phyloP scores from a whole-genome alignment of 208 protist species.

The Leishmania aethiopica region DNA sequence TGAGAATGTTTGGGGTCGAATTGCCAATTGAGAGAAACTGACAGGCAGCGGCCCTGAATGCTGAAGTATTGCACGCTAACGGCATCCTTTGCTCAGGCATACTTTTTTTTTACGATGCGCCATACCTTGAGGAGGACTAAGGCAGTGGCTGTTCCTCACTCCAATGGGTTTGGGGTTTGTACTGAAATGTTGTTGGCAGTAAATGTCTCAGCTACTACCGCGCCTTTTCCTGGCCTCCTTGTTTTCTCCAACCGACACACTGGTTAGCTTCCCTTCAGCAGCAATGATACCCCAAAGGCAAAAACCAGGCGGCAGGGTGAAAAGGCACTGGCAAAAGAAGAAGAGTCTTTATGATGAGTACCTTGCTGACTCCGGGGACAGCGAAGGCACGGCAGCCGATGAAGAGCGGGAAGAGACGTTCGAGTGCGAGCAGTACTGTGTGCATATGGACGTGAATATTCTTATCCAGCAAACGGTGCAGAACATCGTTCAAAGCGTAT shows the following conservation, averaged over 20 bases:
- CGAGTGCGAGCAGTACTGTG: conserved; percentile 56
- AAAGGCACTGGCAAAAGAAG: conserved; percentile 30
- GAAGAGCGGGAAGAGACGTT: conserved; percentile 39
- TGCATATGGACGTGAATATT: conserved; percentile 82
- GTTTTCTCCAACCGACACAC: background rate
- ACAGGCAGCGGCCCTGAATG: background rate
- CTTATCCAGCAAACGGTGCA: conserved; percentile 80
- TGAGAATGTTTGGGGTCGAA: background rate
- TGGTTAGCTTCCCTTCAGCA: background rate
- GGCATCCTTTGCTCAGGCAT: background rate
- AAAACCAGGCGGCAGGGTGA: conserved; percentile 10
- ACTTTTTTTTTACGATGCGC: background rate
- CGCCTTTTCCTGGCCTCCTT: conserved; percentile 3
- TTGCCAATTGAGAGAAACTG: background rate
- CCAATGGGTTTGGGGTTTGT: background rate
- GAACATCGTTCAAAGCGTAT: conserved; percentile 79
- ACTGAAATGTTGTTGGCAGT: background rate
- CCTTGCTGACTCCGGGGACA: conserved; percentile 72
- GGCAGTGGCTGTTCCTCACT: background rate
- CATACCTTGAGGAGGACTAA: background rate
- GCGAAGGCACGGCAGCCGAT: conserved; percentile 25
- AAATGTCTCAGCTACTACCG: background rate
- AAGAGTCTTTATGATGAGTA: conserved; percentile 69
- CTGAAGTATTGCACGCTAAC: background rate
- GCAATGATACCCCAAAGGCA: conserved; percentile 2